Base-by-base conservation (phyloP, 257 asterid species). In the Solanum lignicaule region DNA sequence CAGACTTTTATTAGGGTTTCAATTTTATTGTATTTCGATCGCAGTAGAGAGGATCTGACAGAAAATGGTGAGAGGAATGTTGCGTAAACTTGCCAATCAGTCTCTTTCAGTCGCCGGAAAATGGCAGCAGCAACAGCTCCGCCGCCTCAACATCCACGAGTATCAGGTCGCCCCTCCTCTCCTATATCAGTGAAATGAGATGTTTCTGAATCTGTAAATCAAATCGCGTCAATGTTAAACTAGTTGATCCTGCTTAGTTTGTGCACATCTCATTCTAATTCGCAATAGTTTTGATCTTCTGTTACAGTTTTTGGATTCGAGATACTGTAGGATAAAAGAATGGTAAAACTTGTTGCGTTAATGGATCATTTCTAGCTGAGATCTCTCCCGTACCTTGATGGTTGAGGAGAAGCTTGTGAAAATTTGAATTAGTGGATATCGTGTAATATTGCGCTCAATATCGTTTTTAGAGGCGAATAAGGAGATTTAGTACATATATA, bases 61-160 rank as follows among this genome's bases (percentile, higher is more conserved):
- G 86, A 83, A 83, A 88, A 97, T 97, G 99, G 98, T 93, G 88
- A 90, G 99, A 90, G 95, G 96, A 88, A 88, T 96, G 94, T 86
- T 97, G 62, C 93, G 98, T 16, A 97, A 95, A 89, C 92, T 97
- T 25, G 98, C 98, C 58, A 83, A 87, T 83, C 95, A 96, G 86
- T 93, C 99, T 74, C 95, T 97, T 71, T 93, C 98, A 86, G 90
- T 93, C 73, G 98, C 99, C 91, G 99, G 99, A 12, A 95, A 94
- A 92, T 97, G 99, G 99, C 99, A 97, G 88, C 98, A 95, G 87
- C 99, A 97, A 79, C 99, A 97, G 95, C 98, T 97, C 90, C 99
- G 99, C 89, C 98, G 98, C 89, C 98, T 97, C 93, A 97, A 97
- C 90, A 92, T 96, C 78, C 99, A 97, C 90, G 99, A 97, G 78